Base-by-base conservation (phyloP, 768 basidiomycete genomes). In the Russula emetica region DNA sequence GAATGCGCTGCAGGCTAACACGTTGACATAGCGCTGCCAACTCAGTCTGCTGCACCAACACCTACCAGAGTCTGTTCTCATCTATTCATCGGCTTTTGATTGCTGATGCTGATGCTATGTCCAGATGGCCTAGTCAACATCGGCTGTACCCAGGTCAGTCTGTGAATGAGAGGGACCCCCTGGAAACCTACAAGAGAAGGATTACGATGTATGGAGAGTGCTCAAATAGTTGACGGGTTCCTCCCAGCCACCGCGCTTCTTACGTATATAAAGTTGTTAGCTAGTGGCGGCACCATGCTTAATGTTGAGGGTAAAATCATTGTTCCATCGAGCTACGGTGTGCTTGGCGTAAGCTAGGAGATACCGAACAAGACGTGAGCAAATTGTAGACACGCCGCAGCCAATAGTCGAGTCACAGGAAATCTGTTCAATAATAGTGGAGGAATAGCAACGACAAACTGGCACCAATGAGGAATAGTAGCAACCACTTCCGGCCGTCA, bases 401-500 rank as follows among this genome's bases (percentile, higher is more conserved):
- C 38, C 52, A 26, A 36, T 28, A 14, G 45, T 55, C 52, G 5
- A 49, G 52, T 38, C 0, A 32, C 51, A 47, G 34, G 4, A 13
- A 28, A 32, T 5, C 14, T 22, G 32, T 55, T 70, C 77, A 92
- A 76, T 97, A 98, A 75, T 88, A 87, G 74, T 98, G 94, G 69
- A 98, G 75, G 82, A 98, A 99, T 51, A 99, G 78, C 67, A 99
- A 74, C 54, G 92, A 93, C 68, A 97, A 74, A 74, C 90, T 93
- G 9, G 96, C 94, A 20, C 95, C 93, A 45, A 98, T 78, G 61
- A 99, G 82, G 76, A 99, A 98, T 24, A 97, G 77, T 45, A 99
- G 77, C 67, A 99, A 83, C 77, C 92, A 98, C 68, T 94, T 77
- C 74, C 97, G 80, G 45, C 91, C 84, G 69, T 97, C 95, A 69